A percentile compares a stretch with the other conserved stretches of the same genome.
Evolutionary conservation across 2,329 filamentous ascomycete species (phyloP).

Genomic region (Raffaelea arxii): DNA sequence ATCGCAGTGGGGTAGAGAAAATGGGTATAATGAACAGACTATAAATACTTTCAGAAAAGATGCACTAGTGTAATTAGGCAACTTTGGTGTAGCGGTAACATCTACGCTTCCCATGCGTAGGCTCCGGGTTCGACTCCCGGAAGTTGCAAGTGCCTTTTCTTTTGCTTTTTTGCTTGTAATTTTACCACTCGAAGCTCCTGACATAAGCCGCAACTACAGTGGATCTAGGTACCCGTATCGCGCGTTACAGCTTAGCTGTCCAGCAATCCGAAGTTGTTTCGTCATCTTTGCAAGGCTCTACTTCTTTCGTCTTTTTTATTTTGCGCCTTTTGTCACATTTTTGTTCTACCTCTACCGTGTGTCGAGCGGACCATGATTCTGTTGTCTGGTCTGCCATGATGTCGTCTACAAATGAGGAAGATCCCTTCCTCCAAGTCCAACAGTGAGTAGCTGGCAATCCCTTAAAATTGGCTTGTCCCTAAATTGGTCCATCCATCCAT

Average conservation of each 20-base stretch:
- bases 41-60: not conserved
- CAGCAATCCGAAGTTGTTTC: too few species aligned
- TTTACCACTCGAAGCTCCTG: too few species aligned
- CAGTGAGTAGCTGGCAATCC: conserved; percentile 49
- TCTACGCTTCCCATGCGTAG: conserved; percentile 19
- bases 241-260: too few species aligned
- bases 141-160: conserved; percentile 13
- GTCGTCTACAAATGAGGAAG: conserved; percentile 57
- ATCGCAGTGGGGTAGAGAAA: not conserved
- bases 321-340: not conserved
- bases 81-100: conserved; percentile 20
- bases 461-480: too few species aligned
- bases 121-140: conserved; percentile 21
- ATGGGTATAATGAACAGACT: not conserved
- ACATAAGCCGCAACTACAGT: too few species aligned
- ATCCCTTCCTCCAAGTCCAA: conserved; percentile 64
- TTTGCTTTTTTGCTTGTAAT: not conserved
- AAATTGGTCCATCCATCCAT: too few species aligned
- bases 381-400: too few species aligned
- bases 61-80: conserved; percentile 4
- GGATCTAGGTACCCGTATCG: too few species aligned
- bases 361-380: too few species aligned
- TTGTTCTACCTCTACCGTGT: too few species aligned
- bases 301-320: not conserved
- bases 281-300: not conserved